A percentile compares a stretch with the other conserved stretches of the same genome.
Evolutionary conservation across 306 rosid species (phyloP).

Genomic region (Corylus americana): DNA sequence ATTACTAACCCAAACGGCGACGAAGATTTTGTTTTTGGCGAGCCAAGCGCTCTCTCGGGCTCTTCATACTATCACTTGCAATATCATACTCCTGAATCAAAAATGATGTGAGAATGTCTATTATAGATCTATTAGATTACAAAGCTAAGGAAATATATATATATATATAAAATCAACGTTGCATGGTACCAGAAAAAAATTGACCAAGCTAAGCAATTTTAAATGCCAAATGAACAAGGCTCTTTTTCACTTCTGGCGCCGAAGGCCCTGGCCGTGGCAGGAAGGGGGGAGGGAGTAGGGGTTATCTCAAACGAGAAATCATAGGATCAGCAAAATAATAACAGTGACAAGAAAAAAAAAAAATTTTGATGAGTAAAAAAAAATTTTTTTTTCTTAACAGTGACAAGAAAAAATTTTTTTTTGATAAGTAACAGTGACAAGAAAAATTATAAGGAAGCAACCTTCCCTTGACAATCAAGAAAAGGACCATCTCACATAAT

Average conservation of each 20-base stretch:
- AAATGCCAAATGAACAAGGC: background rate
- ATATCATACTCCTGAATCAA: conserved; percentile 84
- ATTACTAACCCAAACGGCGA: conserved; percentile 74
- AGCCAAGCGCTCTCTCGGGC: conserved; percentile 86
- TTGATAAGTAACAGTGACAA: background rate
- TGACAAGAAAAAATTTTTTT: background rate
- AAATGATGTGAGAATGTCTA: conserved; percentile 14
- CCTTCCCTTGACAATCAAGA: background rate
- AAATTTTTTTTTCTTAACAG: no score
- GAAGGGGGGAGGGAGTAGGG: no score
- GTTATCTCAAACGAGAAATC: background rate
- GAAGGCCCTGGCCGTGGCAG: no score
- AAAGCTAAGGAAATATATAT: background rate
- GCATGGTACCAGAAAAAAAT: background rate
- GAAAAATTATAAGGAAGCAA: background rate
- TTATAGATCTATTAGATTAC: background rate
- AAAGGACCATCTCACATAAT: background rate
- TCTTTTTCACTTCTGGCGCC: background rate
- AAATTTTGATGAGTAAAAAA: no score
- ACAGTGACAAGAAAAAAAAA: background rate
- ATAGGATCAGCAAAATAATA: background rate
- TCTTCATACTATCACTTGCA: conserved; percentile 65
- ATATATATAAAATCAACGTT: background rate
- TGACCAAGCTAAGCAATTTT: background rate
- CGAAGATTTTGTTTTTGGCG: conserved; percentile 93